Percentiles rank a stretch among this genome's conserved stretches.
Conservation (phyloP, 345 rosid species). For the Arabis alpina region DNA sequence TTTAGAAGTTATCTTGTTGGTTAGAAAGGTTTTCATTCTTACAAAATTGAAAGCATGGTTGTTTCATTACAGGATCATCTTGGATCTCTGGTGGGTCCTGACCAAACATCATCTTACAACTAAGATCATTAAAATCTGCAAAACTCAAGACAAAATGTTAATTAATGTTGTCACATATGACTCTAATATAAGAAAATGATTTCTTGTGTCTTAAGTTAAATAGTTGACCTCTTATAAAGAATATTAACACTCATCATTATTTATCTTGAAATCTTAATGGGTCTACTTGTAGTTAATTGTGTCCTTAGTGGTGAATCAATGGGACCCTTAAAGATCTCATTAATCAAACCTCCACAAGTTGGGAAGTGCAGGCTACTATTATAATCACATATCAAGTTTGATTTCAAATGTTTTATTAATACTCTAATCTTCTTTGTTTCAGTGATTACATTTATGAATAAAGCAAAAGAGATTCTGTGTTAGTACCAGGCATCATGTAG, state of each 20-base stretch:
- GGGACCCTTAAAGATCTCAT: slow-evolving; percentile 66
- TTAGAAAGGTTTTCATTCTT: slow-evolving; percentile 34
- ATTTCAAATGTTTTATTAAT: slow-evolving; percentile 20
- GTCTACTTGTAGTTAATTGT: slow-evolving; percentile 57
- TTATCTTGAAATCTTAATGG: slow-evolving; percentile 41
- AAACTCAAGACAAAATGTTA: slow-evolving; percentile 27
- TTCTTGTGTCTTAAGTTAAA: slow-evolving; percentile 32
- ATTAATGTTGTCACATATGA: slow-evolving; percentile 15
- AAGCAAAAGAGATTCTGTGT: slow-evolving; percentile 29
- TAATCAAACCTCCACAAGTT: slow-evolving; percentile 58
- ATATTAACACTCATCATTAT: slow-evolving; percentile 36
- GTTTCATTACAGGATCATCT: slow-evolving; percentile 82
- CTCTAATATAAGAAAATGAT: slow-evolving; percentile 14
- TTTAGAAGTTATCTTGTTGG: slow-evolving; percentile 22
- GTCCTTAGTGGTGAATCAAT: slow-evolving; percentile 57
- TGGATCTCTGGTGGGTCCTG: slow-evolving; percentile 66
- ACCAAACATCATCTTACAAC: slow-evolving; percentile 94
- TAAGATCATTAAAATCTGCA: slow-evolving; percentile 94
- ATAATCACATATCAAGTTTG: slow-evolving; percentile 22
- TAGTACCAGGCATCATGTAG: slow-evolving; percentile 86
- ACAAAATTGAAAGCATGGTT: slow-evolving; percentile 88
- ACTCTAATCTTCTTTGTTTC: neutral
- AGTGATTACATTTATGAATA: slow-evolving; percentile 12
- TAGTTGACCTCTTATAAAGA: slow-evolving; percentile 22
- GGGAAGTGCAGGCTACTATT: slow-evolving; percentile 62